phyloP scores from a whole-genome alignment of 257 asterid species.

The Henckelia pumila region DNA sequence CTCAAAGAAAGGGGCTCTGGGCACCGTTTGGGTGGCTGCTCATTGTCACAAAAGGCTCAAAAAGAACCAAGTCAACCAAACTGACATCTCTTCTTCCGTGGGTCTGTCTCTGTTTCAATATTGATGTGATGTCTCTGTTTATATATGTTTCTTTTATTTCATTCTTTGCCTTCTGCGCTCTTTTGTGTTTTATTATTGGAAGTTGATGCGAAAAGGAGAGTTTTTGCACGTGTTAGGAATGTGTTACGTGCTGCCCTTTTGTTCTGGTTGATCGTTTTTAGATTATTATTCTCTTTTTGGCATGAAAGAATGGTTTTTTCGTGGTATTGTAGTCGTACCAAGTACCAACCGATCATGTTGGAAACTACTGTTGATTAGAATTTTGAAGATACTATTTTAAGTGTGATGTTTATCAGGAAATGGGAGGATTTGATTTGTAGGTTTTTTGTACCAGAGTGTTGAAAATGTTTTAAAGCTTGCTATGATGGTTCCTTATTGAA shows the following conservation, averaged over 20 bases:
- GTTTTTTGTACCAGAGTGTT: slow-evolving; percentile 3
- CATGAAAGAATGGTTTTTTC: neutral
- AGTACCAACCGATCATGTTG: neutral
- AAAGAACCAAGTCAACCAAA: slow-evolving; percentile 53
- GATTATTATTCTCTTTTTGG: neutral
- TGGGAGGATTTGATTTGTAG: neutral
- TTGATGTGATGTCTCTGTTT: neutral
- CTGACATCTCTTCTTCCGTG: slow-evolving; percentile 67
- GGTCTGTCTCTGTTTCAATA: slow-evolving; percentile 43
- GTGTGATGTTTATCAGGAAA: slow-evolving; percentile 7
- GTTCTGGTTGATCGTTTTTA: slow-evolving; percentile 1
- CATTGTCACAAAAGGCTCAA: slow-evolving; percentile 67
- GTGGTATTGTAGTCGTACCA: neutral
- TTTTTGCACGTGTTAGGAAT: slow-evolving; percentile 2
- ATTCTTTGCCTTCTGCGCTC: neutral
- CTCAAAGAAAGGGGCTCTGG: slow-evolving; percentile 73
- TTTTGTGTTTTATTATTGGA: neutral
- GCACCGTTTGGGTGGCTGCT: slow-evolving; percentile 90
- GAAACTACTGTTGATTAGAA: neutral
- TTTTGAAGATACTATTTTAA: slow-evolving; percentile 2
- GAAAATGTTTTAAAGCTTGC: neutral
- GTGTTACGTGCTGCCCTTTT: slow-evolving; percentile 14
- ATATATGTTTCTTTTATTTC: neutral
- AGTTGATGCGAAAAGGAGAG: neutral
- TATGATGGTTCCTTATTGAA: neutral